Conservation (phyloP, 1,284 basidiomycete species). For the Ceratobasidium sp. region DNA sequence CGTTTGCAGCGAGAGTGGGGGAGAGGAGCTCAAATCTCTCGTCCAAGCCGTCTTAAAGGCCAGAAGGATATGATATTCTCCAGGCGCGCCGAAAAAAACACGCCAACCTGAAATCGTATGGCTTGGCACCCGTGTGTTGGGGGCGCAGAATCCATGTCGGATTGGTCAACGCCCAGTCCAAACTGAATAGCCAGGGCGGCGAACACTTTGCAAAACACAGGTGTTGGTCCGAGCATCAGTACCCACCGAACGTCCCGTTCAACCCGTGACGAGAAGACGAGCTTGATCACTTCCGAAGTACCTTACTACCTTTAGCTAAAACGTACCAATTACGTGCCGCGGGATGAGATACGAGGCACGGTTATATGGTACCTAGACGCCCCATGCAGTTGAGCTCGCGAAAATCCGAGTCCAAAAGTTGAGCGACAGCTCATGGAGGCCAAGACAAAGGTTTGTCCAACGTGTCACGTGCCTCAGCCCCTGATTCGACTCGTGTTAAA, state of each 20-base stretch:
- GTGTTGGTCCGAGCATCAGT: neutral
- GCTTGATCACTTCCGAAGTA: neutral
- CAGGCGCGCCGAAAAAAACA: neutral
- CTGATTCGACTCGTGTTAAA: neutral
- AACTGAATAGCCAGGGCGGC: neutral
- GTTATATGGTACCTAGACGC: neutral
- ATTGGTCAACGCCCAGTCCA: neutral
- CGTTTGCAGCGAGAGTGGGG: neutral
- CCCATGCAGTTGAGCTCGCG: neutral
- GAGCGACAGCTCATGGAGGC: neutral
- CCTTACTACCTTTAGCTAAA: neutral
- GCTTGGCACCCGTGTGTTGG: neutral
- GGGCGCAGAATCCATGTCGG: neutral
- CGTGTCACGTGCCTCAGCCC: neutral
- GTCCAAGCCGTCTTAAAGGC: neutral
- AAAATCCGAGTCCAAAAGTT: neutral
- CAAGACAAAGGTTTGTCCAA: neutral
- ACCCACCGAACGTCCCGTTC: neutral
- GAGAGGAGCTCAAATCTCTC: conserved; percentile 8
- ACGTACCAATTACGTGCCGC: neutral
- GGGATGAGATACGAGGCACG: neutral
- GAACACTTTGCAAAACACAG: neutral
- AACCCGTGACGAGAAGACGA: neutral
- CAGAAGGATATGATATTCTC: neutral
- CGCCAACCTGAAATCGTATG: conserved; percentile 1